These are phyloP conservation scores for Lactifluus volemus DNA, from an alignment of 768 basidiomycete species.

Conservation along the genomic window DNA sequence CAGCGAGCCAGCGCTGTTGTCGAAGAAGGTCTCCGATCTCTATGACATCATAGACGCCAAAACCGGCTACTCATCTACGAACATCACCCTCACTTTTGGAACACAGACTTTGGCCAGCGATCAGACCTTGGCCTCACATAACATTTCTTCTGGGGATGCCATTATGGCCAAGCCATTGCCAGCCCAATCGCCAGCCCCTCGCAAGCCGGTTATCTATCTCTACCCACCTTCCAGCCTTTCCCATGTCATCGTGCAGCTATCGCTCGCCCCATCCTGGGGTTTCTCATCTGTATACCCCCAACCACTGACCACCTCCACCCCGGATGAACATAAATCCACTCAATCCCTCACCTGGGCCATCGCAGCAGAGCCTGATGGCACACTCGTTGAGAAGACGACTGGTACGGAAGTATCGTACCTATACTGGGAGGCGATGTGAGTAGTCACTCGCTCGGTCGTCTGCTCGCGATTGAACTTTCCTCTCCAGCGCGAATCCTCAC, in stretches of 20 bases:
- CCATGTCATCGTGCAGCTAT: constrained; percentile 2
- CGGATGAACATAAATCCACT: background rate
- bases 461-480: no score
- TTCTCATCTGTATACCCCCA: constrained; percentile 7
- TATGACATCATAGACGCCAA: background rate
- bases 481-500: background rate
- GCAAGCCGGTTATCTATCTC: constrained; percentile 7
- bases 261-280: background rate
- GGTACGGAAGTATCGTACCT: constrained; percentile 4
- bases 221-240: background rate
- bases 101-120: background rate
- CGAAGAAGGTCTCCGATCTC: background rate
- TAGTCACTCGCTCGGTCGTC: no score
- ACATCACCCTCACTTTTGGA: background rate
- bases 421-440: background rate
- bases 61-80: background rate
- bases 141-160: background rate
- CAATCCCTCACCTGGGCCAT: constrained; percentile 6
- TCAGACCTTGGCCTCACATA: background rate
- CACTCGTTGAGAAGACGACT: background rate
- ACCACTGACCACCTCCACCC: background rate
- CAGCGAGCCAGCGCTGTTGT: background rate
- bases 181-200: background rate
- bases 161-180: background rate
- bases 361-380: background rate